Conservation (phyloP, 1,284 basidiomycete genomes). For the Melampsora larici-populina region DNA sequence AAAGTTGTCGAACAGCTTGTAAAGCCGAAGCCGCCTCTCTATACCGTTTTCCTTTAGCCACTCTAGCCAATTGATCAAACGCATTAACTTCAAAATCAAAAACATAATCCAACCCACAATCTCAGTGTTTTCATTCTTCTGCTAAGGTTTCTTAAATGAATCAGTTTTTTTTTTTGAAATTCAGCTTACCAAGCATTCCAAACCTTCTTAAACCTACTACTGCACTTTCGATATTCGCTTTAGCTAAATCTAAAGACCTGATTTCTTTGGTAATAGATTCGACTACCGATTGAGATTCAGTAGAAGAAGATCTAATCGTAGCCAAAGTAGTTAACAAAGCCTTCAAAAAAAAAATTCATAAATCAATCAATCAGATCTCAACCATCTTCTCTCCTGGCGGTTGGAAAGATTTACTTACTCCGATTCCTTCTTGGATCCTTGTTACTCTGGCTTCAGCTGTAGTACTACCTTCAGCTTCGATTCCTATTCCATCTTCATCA, state of each 20-base stretch:
- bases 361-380: neutral
- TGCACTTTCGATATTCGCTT: slow-evolving; percentile 82
- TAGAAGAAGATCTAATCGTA: slow-evolving; percentile 58
- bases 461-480: neutral
- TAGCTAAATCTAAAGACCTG: slow-evolving; percentile 86
- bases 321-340: slow-evolving; percentile 38
- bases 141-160: neutral
- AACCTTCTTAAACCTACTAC: slow-evolving; percentile 87
- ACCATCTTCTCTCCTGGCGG: no score
- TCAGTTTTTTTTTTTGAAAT: neutral
- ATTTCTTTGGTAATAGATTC: slow-evolving; percentile 95
- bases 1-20: slow-evolving; percentile 82
- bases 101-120: no score
- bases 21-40: slow-evolving; percentile 64
- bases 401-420: no score
- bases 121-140: no score
- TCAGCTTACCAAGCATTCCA: slow-evolving; percentile 81
- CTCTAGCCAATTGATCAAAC: slow-evolving; percentile 72
- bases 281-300: slow-evolving; percentile 92
- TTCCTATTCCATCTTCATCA: neutral
- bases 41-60: slow-evolving; percentile 70
- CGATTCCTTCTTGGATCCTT: slow-evolving; percentile 36
- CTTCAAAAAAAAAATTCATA: slow-evolving; percentile 2
- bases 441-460: neutral
- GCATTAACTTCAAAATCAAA: no score